A percentile compares a stretch with the other conserved stretches of the same genome.
These are phyloP conservation scores for Brassica rapa DNA, from an alignment of 345 rosid genomes.

Conservation along the genomic window DNA sequence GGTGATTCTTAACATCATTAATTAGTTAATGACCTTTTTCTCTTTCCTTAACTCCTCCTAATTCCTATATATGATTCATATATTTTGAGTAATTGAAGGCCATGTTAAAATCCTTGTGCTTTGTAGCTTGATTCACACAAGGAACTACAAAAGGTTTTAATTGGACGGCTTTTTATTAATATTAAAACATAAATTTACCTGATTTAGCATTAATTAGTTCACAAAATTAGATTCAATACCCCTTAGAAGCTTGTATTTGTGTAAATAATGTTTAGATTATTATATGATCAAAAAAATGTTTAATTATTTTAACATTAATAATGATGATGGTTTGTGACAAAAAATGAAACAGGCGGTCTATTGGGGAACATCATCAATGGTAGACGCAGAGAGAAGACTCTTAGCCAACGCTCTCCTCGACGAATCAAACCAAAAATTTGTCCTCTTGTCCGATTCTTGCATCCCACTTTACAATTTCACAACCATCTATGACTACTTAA, in stretches of 20 bases:
- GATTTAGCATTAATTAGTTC: not conserved
- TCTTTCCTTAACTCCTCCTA: too few relatives aligned
- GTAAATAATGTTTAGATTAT: not conserved
- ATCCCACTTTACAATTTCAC: constrained; percentile 65
- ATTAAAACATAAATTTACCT: too few relatives aligned
- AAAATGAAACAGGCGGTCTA: constrained; percentile 48
- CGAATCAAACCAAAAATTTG: constrained; percentile 62
- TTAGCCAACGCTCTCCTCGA: constrained; percentile 72
- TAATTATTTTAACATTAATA: not conserved
- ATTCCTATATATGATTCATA: too few relatives aligned
- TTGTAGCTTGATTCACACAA: too few relatives aligned
- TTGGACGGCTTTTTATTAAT: too few relatives aligned
- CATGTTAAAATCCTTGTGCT: not conserved
- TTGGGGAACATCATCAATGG: constrained; percentile 72
- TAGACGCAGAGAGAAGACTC: constrained; percentile 70
- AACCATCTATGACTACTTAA: constrained; percentile 52
- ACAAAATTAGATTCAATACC: not conserved
- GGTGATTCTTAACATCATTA: constrained; percentile 41
- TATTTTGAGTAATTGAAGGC: not conserved
- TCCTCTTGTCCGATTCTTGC: constrained; percentile 75
- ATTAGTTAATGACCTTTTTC: not conserved
- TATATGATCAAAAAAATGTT: too few relatives aligned
- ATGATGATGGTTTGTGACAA: not conserved
- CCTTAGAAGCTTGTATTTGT: not conserved
- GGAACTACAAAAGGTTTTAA: too few relatives aligned